phyloP scores from a whole-genome alignment of 805 yeast genomes.

The Candida vaughaniae region DNA sequence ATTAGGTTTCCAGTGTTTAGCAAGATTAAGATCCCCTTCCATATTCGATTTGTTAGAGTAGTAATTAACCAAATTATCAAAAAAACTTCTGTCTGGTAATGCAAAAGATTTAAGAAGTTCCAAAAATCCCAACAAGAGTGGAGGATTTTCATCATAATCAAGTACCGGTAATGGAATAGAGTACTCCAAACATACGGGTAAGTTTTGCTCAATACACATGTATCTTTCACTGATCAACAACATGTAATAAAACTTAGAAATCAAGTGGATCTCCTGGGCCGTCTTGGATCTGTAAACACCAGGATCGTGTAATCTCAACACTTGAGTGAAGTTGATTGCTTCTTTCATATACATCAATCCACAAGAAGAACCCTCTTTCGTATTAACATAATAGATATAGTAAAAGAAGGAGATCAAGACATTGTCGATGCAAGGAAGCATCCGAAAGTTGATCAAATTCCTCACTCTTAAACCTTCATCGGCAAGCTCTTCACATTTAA shows the following conservation, averaged over 20 bases:
- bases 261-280: conserved; percentile 19
- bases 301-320: conserved; percentile 28
- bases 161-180: conserved; percentile 28
- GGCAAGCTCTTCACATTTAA: conserved; percentile 13
- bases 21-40: not conserved
- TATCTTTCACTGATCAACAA: conserved; percentile 35
- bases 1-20: conserved; percentile 9
- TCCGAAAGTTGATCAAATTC: conserved; percentile 20
- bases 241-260: conserved; percentile 33
- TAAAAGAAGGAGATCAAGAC: conserved; percentile 32
- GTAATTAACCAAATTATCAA: conserved; percentile 18
- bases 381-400: conserved; percentile 30
- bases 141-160: conserved; percentile 31
- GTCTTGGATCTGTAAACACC: conserved; percentile 19
- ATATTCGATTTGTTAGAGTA: conserved; percentile 1
- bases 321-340: conserved; percentile 33
- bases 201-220: conserved; percentile 33
- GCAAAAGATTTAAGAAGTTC: conserved; percentile 33
- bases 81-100: conserved; percentile 31
- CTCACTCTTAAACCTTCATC: conserved; percentile 24
- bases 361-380: conserved; percentile 20
- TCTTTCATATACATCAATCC: conserved; percentile 34
- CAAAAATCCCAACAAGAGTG: conserved; percentile 28
- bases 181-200: conserved; percentile 33
- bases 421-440: conserved; percentile 21